phyloP scores from a whole-genome alignment of 108 stramenopile genomes.

The Parmales sp. region DNA sequence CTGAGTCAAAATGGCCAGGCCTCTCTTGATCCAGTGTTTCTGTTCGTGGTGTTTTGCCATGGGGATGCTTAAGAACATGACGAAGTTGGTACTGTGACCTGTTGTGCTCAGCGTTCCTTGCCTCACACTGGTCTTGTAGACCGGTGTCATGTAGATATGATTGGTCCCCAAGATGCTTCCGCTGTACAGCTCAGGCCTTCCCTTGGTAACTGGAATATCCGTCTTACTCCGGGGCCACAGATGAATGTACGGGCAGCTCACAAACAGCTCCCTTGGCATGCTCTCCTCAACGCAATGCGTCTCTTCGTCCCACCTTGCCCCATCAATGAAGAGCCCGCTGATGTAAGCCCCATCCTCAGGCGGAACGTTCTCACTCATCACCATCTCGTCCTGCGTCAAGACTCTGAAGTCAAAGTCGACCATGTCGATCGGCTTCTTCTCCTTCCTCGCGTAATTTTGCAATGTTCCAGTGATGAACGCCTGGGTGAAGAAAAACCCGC shows the following conservation, averaged over 20 bases:
- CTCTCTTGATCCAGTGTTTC: slow-evolving; percentile 55
- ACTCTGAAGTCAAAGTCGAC: slow-evolving; percentile 43
- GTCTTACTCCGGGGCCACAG: slow-evolving; percentile 25
- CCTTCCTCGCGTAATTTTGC: slow-evolving; percentile 51
- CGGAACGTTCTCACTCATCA: slow-evolving; percentile 5
- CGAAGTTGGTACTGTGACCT: slow-evolving; percentile 55
- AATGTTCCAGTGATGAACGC: slow-evolving; percentile 56
- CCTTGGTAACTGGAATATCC: slow-evolving; percentile 31
- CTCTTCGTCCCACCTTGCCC: slow-evolving; percentile 38
- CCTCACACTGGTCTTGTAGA: slow-evolving; percentile 46
- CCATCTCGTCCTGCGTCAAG: slow-evolving; percentile 25
- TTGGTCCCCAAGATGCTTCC: slow-evolving; percentile 26
- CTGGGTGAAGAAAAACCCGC: slow-evolving; percentile 54
- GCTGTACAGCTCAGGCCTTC: slow-evolving; percentile 38
- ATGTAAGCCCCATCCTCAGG: slow-evolving; percentile 44
- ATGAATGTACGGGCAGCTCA: slow-evolving; percentile 41
- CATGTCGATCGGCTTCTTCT: slow-evolving; percentile 45
- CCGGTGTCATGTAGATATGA: slow-evolving; percentile 45
- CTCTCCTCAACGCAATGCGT: slow-evolving; percentile 31
- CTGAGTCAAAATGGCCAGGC: slow-evolving; percentile 58
- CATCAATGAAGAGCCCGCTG: slow-evolving; percentile 45
- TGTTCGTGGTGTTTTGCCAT: slow-evolving; percentile 30
- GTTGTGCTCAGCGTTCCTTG: slow-evolving; percentile 48
- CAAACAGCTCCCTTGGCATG: slow-evolving; percentile 40
- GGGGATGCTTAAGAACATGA: slow-evolving; percentile 43